Conservation (phyloP, 2,329 filamentous ascomycete genomes). For the Huntiella savannae region DNA sequence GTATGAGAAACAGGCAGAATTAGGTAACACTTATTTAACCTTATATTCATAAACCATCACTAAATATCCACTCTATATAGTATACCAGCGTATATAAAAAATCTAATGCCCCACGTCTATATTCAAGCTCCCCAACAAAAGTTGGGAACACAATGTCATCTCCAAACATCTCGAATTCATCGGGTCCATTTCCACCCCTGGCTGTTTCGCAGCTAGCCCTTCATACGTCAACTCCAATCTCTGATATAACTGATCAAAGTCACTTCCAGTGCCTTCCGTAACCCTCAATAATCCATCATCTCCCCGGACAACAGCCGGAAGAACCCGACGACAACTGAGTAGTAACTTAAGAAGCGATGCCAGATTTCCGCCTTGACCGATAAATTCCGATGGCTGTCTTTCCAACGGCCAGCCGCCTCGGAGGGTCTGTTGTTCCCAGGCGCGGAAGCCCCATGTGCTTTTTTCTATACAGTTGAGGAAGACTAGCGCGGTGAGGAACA, state of each 20-base stretch:
- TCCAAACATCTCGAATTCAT: conserved; percentile 31
- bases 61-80: neutral
- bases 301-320: conserved; percentile 32
- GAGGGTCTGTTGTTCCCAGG: conserved; percentile 44
- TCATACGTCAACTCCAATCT: conserved; percentile 37
- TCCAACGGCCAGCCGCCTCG: conserved; percentile 42
- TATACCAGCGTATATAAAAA: neutral
- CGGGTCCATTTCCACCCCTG: conserved; percentile 20
- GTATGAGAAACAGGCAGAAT: neutral
- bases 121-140: conserved; percentile 19
- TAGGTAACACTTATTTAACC: neutral
- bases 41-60: neutral
- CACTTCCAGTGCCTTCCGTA: conserved; percentile 27
- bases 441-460: conserved; percentile 49
- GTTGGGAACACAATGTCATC: conserved; percentile 29
- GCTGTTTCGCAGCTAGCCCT: conserved; percentile 15
- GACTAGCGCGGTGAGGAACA: conserved; percentile 42
- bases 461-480: conserved; percentile 49
- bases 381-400: conserved; percentile 34
- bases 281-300: conserved; percentile 25
- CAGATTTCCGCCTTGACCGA: conserved; percentile 38
- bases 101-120: too few species aligned
- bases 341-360: conserved; percentile 42
- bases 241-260: conserved; percentile 33
- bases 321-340: conserved; percentile 37